Evolutionary conservation across 2,329 filamentous ascomycete genomes (phyloP).

Genomic region (Claviceps digitariae): DNA sequence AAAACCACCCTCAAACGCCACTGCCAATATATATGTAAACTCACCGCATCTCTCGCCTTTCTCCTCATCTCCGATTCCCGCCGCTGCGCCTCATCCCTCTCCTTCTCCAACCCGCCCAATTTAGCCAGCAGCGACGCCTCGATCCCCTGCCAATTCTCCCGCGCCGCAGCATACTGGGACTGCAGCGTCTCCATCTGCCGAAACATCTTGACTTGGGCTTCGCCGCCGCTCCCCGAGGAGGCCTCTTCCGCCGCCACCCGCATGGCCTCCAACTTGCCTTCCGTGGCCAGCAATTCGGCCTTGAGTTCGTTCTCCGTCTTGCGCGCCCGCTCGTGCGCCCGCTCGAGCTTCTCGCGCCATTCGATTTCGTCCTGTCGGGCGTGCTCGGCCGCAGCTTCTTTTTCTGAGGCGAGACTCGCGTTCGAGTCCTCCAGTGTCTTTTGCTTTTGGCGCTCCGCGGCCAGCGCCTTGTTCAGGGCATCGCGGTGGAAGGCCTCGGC

Average conservation of each 20-base stretch:
- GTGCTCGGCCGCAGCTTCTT: constrained; percentile 59
- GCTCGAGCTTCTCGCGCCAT: constrained; percentile 57
- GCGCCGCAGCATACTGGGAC: constrained; percentile 86
- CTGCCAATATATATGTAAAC: no score
- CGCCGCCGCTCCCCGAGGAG: constrained; percentile 66
- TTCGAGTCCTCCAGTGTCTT: constrained; percentile 44
- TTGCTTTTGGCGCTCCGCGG: constrained; percentile 46
- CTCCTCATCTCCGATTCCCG: constrained; percentile 79
- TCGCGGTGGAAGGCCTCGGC: constrained; percentile 52
- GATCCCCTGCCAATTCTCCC: constrained; percentile 95
- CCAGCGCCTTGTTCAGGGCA: constrained; percentile 52
- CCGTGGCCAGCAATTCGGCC: constrained; percentile 62
- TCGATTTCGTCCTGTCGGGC: constrained; percentile 55
- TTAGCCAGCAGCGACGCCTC: constrained; percentile 73
- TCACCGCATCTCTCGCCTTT: constrained; percentile 75
- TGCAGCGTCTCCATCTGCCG: constrained; percentile 92
- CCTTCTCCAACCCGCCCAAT: constrained; percentile 68
- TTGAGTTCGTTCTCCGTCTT: constrained; percentile 64
- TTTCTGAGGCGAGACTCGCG: constrained; percentile 62
- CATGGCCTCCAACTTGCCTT: constrained; percentile 81
- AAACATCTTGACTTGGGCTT: constrained; percentile 77
- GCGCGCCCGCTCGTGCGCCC: constrained; percentile 56
- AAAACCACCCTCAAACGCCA: not conserved
- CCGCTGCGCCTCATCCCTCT: constrained; percentile 72
- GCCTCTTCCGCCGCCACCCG: constrained; percentile 78